These are phyloP conservation scores for Rhynchosporium graminicola DNA, from an alignment of 2,329 filamentous ascomycete species.

Conservation along the genomic window DNA sequence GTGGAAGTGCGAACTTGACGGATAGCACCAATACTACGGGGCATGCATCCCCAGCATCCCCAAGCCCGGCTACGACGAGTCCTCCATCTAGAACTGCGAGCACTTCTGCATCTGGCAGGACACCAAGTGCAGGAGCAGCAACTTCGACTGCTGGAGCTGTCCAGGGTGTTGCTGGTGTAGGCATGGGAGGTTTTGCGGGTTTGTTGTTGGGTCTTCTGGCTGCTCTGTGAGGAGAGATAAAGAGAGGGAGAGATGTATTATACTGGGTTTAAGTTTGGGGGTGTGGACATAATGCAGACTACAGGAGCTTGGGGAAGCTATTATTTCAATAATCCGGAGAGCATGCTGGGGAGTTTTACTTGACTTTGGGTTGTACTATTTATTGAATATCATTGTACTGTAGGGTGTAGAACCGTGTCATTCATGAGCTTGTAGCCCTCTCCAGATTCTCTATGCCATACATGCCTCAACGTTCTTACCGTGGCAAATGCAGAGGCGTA, in stretches of 20 bases:
- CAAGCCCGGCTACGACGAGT: conserved; percentile 1
- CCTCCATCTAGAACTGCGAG: background rate
- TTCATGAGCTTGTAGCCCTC: no score
- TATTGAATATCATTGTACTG: no score
- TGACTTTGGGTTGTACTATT: no score
- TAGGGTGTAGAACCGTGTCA: no score
- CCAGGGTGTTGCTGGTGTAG: conserved; percentile 19
- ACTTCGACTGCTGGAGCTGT: conserved; percentile 6
- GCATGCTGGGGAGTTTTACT: no score
- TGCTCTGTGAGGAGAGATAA: conserved; percentile 23
- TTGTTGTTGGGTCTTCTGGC: conserved; percentile 22
- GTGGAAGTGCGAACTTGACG: background rate
- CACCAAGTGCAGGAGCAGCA: background rate
- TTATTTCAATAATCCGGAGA: no score
- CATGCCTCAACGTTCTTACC: conserved; percentile 46
- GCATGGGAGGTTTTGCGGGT: conserved; percentile 17
- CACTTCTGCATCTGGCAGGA: background rate
- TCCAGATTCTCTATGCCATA: no score
- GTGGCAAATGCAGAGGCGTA: conserved; percentile 67
- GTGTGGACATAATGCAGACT: no score
- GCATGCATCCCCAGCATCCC: no score
- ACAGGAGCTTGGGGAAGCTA: no score
- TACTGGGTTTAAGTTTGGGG: background rate
- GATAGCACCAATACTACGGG: background rate
- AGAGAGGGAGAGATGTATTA: background rate